Base-by-base conservation (phyloP, 78 protist species). In the Guillardia theta region DNA sequence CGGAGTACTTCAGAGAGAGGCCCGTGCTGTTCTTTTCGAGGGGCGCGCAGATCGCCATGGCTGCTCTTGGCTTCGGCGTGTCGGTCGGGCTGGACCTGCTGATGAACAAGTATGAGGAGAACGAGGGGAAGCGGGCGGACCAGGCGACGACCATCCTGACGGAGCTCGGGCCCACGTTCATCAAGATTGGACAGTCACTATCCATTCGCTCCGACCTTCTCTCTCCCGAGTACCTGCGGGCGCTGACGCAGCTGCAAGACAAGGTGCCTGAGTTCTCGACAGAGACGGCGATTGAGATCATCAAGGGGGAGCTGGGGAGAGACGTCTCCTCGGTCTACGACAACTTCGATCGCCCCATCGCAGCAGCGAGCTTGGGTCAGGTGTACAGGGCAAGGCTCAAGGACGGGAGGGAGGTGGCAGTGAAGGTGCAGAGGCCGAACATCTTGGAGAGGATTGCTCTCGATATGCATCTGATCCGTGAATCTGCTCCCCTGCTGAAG, bases 151-250 rank as follows among this genome's bases (percentile, higher is more conserved):
- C 1, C 48, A 22, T 62, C 5, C 88, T 92, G 6, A 43, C 83
- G 1, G 44, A 12, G 5, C 87, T 64, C 22, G 94, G 94, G 48
- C 87, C 94, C 19, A 64, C 94, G 36, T 92, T 92, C 62, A 92
- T 92, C 83, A 92, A 93, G 77, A 15, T 48, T 9, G 95, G 95
- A 27, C 95, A 93, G 78, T 48, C 95, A 4, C 88, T 80, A 27
- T 41, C 58, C 39, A 70, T 70, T 6, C 83, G 83, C 45, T 37
- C 45, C 6, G 83, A 70, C 41, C 83, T 70, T 24, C 83, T 70
- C n/a, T 33, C 83, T 2, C 83, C 83, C 3, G 83, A 10, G 1
- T 70, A 70, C 83, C 37, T 70, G n/a, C 33, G 83, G 37, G 33
- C 37, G 83, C 83, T 70, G 47, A 70, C 83, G 39, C 21, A 37